Conservation (phyloP, 1,139 yeast genomes). For the Taphrina flavorubra region DNA sequence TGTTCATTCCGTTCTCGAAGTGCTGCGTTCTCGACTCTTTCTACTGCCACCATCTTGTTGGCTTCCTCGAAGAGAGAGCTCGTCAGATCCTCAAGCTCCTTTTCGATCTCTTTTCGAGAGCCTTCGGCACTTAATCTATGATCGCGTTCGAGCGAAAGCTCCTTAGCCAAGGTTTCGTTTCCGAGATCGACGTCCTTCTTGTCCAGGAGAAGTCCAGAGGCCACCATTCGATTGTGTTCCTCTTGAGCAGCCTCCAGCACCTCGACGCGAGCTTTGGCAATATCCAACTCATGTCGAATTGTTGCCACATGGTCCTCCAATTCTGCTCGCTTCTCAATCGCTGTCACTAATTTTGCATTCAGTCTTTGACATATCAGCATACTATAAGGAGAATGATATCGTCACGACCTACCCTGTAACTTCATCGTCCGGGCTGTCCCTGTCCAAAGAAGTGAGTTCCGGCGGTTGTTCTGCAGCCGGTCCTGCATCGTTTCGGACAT, state of each 20-base stretch:
- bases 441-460: background rate
- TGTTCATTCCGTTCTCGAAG: slow-evolving; percentile 57
- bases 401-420: slow-evolving; percentile 6
- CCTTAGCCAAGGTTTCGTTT: slow-evolving; percentile 45
- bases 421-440: background rate
- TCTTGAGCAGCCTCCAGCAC: slow-evolving; percentile 47
- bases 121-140: slow-evolving; percentile 55
- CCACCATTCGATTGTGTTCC: slow-evolving; percentile 48
- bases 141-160: slow-evolving; percentile 48
- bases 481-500: background rate
- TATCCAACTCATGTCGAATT: slow-evolving; percentile 46
- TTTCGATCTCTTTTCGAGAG: slow-evolving; percentile 60
- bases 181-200: slow-evolving; percentile 47
- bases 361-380: slow-evolving; percentile 25
- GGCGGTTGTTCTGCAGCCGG: background rate
- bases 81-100: slow-evolving; percentile 73
- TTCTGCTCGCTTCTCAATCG: slow-evolving; percentile 53
- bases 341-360: slow-evolving; percentile 50
- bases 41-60: slow-evolving; percentile 71
- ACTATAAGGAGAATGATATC: background rate
- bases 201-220: slow-evolving; percentile 48
- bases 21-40: slow-evolving; percentile 56
- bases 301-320: slow-evolving; percentile 52
- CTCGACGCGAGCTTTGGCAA: slow-evolving; percentile 42
- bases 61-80: slow-evolving; percentile 74